Evolutionary conservation across 1,284 basidiomycete genomes (phyloP).

Genomic region (Testicularia cyperi): DNA sequence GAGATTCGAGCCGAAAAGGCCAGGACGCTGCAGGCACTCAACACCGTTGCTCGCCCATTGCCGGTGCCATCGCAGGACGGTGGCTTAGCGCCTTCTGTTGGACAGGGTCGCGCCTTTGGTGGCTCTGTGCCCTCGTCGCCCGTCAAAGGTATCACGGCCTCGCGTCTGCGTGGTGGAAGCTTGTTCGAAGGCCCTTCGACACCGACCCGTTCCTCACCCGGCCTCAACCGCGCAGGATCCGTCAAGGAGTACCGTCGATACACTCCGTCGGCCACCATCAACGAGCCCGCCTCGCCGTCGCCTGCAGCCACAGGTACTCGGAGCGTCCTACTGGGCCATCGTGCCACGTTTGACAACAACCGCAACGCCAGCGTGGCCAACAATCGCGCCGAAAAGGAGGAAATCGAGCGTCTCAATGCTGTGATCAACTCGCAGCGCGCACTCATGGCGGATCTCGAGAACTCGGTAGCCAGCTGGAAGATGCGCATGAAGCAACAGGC

Average conservation of each 20-base stretch:
- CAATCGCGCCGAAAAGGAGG: slow-evolving; percentile 32
- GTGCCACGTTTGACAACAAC: slow-evolving; percentile 5
- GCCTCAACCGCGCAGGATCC: slow-evolving; percentile 35
- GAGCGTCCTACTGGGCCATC: slow-evolving; percentile 10
- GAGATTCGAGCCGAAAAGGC: slow-evolving; percentile 15
- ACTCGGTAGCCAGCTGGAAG: slow-evolving; percentile 48
- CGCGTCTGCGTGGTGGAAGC: slow-evolving; percentile 6
- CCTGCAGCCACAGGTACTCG: slow-evolving; percentile 3
- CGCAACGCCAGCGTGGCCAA: neutral
- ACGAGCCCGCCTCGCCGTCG: neutral
- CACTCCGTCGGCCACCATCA: neutral
- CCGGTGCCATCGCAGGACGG: slow-evolving; percentile 3
- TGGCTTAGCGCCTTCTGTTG: too few relatives aligned
- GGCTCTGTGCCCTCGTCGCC: slow-evolving; percentile 21
- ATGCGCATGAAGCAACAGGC: slow-evolving; percentile 39
- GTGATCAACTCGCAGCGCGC: slow-evolving; percentile 46
- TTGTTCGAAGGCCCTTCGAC: neutral
- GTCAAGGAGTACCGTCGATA: slow-evolving; percentile 47
- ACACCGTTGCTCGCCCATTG: slow-evolving; percentile 11
- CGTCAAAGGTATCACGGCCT: slow-evolving; percentile 10
- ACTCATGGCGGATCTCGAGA: slow-evolving; percentile 52
- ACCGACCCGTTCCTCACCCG: neutral
- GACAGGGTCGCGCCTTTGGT: too few relatives aligned
- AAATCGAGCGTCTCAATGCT: slow-evolving; percentile 49
- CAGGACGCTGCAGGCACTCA: slow-evolving; percentile 4